These are phyloP conservation scores for Leucocoprinus sp. DNA, from an alignment of 768 basidiomycete species.

Conservation along the genomic window DNA sequence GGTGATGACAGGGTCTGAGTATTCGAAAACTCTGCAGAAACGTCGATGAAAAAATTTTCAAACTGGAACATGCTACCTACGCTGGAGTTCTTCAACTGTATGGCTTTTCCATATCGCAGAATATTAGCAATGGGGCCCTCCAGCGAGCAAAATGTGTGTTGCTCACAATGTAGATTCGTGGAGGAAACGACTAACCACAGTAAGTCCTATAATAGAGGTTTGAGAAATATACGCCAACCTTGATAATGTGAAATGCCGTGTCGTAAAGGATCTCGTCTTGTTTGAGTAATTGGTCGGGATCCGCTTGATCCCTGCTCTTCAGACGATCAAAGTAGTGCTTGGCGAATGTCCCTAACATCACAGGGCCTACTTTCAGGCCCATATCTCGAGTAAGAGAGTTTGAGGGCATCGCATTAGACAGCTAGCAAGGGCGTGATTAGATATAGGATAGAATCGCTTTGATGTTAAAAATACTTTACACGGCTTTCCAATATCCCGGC, in stretches of 20 bases:
- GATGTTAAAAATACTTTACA: not conserved
- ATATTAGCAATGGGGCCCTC: not conserved
- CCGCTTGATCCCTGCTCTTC: constrained; percentile 31
- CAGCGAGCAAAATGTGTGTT: not conserved
- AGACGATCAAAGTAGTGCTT: constrained; percentile 76
- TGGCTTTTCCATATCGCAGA: constrained; percentile 38
- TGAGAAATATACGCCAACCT: constrained; percentile 33
- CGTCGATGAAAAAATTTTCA: not conserved
- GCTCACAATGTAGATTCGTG: constrained; percentile 61
- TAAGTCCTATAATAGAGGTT: not conserved
- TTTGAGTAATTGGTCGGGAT: constrained; percentile 40
- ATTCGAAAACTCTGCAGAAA: constrained; percentile 55
- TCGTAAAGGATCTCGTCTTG: constrained; percentile 78
- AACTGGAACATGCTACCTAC: constrained; percentile 17
- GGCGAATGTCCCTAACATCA: constrained; percentile 70
- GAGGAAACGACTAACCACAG: constrained; percentile 57
- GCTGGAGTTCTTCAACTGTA: constrained; percentile 78
- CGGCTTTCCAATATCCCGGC: too few relatives aligned
- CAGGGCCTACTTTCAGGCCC: constrained; percentile 59
- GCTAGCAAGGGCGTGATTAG: not conserved
- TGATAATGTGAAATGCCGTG: constrained; percentile 67
- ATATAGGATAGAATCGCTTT: not conserved
- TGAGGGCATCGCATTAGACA: constrained; percentile 18
- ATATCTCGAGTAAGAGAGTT: constrained; percentile 58
- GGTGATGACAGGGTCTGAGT: constrained; percentile 80